phyloP scores from a whole-genome alignment of 148 eudicot genomes.

The Camellia granthamiana region DNA sequence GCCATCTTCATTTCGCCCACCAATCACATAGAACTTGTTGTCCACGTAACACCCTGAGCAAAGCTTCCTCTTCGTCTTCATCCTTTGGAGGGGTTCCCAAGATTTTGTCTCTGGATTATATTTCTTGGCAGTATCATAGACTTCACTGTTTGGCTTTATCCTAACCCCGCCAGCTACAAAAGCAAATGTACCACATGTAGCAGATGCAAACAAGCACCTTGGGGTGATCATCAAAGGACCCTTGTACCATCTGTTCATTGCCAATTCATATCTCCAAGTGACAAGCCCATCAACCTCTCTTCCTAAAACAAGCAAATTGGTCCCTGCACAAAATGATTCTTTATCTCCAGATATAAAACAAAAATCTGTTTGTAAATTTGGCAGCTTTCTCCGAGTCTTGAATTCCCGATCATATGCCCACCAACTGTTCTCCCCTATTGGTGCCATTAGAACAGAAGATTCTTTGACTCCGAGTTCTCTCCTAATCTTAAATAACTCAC shows the following conservation, averaged over 20 bases:
- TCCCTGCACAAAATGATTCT: slow-evolving; percentile 74
- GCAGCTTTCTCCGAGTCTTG: slow-evolving; percentile 30
- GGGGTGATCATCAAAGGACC: slow-evolving; percentile 61
- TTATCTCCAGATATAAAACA: slow-evolving; percentile 50
- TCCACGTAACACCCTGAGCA: slow-evolving; percentile 80
- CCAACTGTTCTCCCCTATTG: slow-evolving; percentile 47
- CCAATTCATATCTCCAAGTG: slow-evolving; percentile 58
- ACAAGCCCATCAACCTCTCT: slow-evolving; percentile 45
- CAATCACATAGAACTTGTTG: slow-evolving; percentile 58
- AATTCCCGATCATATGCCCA: slow-evolving; percentile 50
- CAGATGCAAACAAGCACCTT: slow-evolving; percentile 79
- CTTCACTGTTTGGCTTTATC: slow-evolving; percentile 8
- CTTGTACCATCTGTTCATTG: slow-evolving; percentile 51
- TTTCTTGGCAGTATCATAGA: slow-evolving; percentile 34
- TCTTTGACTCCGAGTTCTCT: slow-evolving; percentile 37
- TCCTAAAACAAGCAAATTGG: slow-evolving; percentile 70
- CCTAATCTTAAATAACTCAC: slow-evolving; percentile 52
- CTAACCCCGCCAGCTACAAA: slow-evolving; percentile 67
- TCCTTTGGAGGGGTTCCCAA: slow-evolving; percentile 64
- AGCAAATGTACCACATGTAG: slow-evolving; percentile 51
- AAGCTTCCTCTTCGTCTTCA: slow-evolving; percentile 52
- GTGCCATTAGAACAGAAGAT: slow-evolving; percentile 54
- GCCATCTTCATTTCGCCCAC: slow-evolving; percentile 42
- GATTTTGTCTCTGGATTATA: slow-evolving; percentile 38
- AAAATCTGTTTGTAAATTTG: slow-evolving; percentile 32